These are phyloP conservation scores for Tetrapisispora phaffii DNA, from an alignment of 805 yeast genomes.

Conservation along the genomic window DNA sequence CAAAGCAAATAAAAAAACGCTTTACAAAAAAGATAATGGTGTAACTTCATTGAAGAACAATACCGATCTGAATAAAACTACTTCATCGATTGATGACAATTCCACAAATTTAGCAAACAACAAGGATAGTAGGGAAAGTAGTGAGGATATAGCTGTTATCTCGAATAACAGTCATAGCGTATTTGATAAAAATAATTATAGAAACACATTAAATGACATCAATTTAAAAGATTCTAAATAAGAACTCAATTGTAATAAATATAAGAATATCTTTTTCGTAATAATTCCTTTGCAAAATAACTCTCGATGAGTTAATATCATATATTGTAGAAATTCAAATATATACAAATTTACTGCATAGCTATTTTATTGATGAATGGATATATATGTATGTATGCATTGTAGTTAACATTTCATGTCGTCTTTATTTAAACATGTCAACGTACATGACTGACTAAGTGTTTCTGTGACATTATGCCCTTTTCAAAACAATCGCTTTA, in stretches of 20 bases:
- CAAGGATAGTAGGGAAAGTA: background rate
- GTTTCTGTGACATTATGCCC: too few species aligned
- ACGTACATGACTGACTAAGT: too few species aligned
- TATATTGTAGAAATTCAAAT: too few species aligned
- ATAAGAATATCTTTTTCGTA: background rate
- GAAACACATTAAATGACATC: background rate
- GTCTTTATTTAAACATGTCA: too few species aligned
- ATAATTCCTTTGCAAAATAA: background rate
- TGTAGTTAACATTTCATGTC: too few species aligned
- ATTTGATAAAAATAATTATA: background rate
- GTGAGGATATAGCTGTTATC: background rate
- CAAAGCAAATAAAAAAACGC: background rate
- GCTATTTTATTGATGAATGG: too few species aligned
- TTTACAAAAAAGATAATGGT: background rate
- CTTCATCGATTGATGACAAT: background rate
- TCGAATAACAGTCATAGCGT: background rate
- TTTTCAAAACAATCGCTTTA: too few species aligned
- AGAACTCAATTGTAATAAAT: background rate
- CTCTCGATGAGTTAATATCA: background rate
- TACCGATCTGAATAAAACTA: background rate
- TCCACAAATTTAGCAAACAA: background rate
- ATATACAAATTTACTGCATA: too few species aligned
- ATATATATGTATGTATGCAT: too few species aligned
- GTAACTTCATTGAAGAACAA: background rate
- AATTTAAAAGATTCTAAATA: background rate